Base-by-base conservation (phyloP, 2,329 filamentous ascomycete genomes). In the Colletotrichum sp. region DNA sequence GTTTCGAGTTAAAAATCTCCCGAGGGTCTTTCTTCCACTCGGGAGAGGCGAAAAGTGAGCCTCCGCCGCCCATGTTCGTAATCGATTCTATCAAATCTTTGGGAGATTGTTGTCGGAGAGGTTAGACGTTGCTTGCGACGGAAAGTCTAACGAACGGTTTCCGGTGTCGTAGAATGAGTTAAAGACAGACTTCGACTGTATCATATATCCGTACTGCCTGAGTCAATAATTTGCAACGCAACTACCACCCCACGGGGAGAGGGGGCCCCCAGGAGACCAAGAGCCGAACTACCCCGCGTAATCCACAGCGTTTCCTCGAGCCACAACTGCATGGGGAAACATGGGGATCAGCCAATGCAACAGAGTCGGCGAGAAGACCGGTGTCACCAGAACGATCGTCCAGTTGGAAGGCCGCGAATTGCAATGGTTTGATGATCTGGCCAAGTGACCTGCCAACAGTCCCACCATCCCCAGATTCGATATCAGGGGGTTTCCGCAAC, bases 1-100 rank as follows among this genome's bases (percentile, higher is more conserved):
- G 80, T 21, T 77, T 80, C 18, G 79, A 74, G 71, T 85, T 85
- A 78, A 84, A 86, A 61, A 86, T 85, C 52, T 83, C 80, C 34
- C 73, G 79, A 4, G 83, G 84, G 58, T 85, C 84, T 5, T 77
- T 81, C 73, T 81, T 83, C 76, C 80, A 83, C 32, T 86, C 84
- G 14, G 81, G 82, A 58, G 80, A 82, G 12, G 81, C 80, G 83
- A 83, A 85, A 4, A 85, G 79, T 21, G 82, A 84, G 63, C 82
- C 84, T 48, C 83, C 83, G 38, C 83, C 84, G 30, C 82, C 84
- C 84, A 85, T 85, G 26, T 32, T 77, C 8, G 28, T 7, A 9
- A 48, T 43, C 8, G 16, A 34, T 18, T 32, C 56, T 36, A 9
- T 26, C 4, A 16, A 48, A 6, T 7, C 24, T 48, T 38, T 67